Evolutionary conservation across 176 grass and related monocot species (phyloP).

Genomic region (Alopecurus myosuroides): DNA sequence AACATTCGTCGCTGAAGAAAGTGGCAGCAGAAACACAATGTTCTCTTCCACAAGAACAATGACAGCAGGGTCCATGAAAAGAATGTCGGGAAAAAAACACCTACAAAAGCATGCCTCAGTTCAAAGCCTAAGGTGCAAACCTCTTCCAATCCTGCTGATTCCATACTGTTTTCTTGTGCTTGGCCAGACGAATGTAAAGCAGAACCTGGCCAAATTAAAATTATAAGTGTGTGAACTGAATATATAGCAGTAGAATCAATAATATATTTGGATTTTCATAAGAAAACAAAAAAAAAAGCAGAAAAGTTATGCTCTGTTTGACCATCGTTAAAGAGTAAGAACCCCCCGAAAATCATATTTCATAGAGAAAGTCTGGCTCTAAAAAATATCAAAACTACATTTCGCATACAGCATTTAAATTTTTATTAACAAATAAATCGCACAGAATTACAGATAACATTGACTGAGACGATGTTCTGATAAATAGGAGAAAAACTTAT

Average conservation of each 20-base stretch:
- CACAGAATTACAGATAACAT: neutral
- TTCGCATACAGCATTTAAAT: neutral
- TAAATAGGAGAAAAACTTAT: neutral
- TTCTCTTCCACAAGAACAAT: conserved; percentile 4
- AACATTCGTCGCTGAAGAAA: neutral
- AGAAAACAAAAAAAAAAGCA: neutral
- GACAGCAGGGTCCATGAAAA: neutral
- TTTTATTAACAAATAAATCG: neutral
- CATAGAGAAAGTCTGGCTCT: neutral
- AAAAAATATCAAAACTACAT: neutral
- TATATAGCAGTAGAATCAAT: neutral
- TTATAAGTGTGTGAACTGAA: neutral
- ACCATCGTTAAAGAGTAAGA: neutral
- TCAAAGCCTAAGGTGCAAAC: conserved; percentile 33
- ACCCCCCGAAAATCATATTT: neutral
- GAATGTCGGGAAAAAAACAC: neutral
- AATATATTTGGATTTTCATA: neutral
- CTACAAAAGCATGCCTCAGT: neutral
- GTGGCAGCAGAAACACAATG: neutral
- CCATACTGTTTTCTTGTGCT: conserved; percentile 30
- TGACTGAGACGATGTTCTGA: neutral
- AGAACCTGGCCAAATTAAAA: conserved; percentile 27
- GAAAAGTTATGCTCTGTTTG: neutral
- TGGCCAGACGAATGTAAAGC: conserved; percentile 25
- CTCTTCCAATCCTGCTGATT: conserved; percentile 35